These are phyloP conservation scores for Aegilops tauschii DNA, from an alignment of 176 grass and related monocot species.

Conservation along the genomic window DNA sequence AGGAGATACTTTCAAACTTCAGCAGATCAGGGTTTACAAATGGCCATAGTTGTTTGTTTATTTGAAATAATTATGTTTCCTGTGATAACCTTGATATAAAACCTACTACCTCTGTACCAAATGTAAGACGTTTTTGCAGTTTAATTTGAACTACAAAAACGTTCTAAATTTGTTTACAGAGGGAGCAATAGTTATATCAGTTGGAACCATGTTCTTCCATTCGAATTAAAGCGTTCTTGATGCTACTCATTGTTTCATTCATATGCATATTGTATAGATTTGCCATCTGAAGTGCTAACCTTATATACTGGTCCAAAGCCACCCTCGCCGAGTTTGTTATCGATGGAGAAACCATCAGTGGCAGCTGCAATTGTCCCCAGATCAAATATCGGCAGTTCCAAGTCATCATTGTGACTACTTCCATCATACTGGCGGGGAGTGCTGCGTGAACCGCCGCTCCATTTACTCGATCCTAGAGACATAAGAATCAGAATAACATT, in stretches of 20 bases:
- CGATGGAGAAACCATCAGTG: conserved; percentile 58
- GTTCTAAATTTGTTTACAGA: too few species aligned
- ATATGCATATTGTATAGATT: neutral
- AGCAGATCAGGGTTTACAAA: neutral
- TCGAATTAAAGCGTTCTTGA: neutral
- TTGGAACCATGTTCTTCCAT: neutral
- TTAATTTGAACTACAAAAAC: too few species aligned
- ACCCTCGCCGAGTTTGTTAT: conserved; percentile 63
- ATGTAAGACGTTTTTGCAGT: too few species aligned
- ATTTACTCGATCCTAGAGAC: conserved; percentile 32
- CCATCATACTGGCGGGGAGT: conserved; percentile 17
- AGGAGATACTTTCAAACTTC: neutral
- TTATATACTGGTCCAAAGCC: conserved; percentile 74
- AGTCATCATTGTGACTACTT: conserved; percentile 34
- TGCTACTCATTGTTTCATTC: neutral
- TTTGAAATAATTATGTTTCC: neutral
- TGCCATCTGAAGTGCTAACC: conserved; percentile 22
- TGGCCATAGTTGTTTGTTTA: neutral
- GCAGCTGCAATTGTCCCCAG: conserved; percentile 41
- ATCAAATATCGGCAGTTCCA: conserved; percentile 60
- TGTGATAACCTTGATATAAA: neutral
- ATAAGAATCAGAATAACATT: neutral
- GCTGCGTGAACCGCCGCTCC: conserved; percentile 31
- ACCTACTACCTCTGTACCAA: neutral
- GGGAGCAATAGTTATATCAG: neutral